Evolutionary conservation across 345 rosid genomes (phyloP).

Genomic region (Pugionium cornutum): DNA sequence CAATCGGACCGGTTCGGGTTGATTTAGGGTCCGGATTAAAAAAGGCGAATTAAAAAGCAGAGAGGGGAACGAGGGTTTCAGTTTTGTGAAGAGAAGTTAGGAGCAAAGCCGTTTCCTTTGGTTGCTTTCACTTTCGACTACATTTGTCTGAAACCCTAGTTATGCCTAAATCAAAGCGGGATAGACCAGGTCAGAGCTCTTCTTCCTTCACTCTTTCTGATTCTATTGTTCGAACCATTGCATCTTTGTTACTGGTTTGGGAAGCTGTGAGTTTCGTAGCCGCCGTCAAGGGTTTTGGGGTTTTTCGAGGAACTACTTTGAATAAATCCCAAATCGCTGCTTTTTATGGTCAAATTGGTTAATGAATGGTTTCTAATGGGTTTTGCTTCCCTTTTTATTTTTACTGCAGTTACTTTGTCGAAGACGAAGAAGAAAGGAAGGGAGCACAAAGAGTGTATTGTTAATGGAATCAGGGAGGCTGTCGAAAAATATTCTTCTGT

Average conservation of each 20-base stretch:
- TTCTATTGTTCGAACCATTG: neutral
- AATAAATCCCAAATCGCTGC: neutral
- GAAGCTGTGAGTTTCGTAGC: slow-evolving; percentile 23
- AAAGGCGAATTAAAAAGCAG: slow-evolving; percentile 6
- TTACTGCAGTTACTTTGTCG: slow-evolving; percentile 70
- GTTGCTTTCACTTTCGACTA: slow-evolving; percentile 14
- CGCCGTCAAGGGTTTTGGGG: slow-evolving; percentile 34
- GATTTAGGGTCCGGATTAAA: slow-evolving; percentile 20
- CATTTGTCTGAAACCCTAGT: slow-evolving; percentile 13
- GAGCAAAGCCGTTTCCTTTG: slow-evolving; percentile 30
- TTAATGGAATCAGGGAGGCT: slow-evolving; percentile 70
- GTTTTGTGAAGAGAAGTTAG: slow-evolving; percentile 3
- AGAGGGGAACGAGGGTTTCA: slow-evolving; percentile 34
- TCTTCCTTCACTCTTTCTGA: neutral
- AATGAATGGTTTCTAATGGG: neutral
- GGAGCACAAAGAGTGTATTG: slow-evolving; percentile 75
- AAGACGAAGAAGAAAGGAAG: slow-evolving; percentile 97
- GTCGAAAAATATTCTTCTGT: slow-evolving; percentile 57
- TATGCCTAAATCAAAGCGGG: slow-evolving; percentile 97
- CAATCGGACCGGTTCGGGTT: slow-evolving; percentile 16
- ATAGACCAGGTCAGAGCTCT: slow-evolving; percentile 57
- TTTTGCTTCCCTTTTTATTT: neutral
- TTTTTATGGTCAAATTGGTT: neutral
- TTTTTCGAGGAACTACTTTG: slow-evolving; percentile 16
- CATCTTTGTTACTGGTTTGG: neutral